Evolutionary conservation across 345 rosid species (phyloP).

Genomic region (Bruguiera parviflora): DNA sequence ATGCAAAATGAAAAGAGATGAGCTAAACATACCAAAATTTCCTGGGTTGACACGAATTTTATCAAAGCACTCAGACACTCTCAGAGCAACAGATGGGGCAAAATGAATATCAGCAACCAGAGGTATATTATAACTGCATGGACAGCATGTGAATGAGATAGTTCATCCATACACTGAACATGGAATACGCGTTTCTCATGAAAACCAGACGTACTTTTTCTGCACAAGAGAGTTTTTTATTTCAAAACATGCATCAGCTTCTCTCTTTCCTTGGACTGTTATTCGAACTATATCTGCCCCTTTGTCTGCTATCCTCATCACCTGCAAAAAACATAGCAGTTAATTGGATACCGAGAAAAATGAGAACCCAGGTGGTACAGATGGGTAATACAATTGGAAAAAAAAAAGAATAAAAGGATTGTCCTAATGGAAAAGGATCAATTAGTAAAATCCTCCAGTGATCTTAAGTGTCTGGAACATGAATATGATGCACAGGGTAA

Average conservation of each 20-base stretch:
- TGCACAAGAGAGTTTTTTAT: slow-evolving; percentile 88
- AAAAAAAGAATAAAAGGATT: neutral
- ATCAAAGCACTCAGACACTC: slow-evolving; percentile 95
- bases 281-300: slow-evolving; percentile 95
- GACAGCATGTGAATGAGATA: slow-evolving; percentile 21
- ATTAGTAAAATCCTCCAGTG: neutral
- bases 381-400: neutral
- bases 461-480: neutral
- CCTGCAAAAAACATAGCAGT: slow-evolving; percentile 39
- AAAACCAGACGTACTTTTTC: slow-evolving; percentile 51
- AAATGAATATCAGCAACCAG: slow-evolving; percentile 98
- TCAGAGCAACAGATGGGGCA: slow-evolving; percentile 84
- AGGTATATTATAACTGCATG: slow-evolving; percentile 85
- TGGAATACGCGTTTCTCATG: neutral
- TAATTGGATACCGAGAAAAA: slow-evolving; percentile 6
- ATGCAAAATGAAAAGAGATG: slow-evolving; percentile 15
- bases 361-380: neutral
- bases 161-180: slow-evolving; percentile 6
- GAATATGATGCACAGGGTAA: neutral
- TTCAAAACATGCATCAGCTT: slow-evolving; percentile 96
- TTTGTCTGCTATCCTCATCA: slow-evolving; percentile 85
- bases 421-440: neutral
- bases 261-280: slow-evolving; percentile 98
- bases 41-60: slow-evolving; percentile 99
- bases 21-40: slow-evolving; percentile 63